Percentiles rank a stretch among this genome's conserved stretches.
phyloP scores from a whole-genome alignment of 129 eudicot genomes.

The Saussurea involucrata region DNA sequence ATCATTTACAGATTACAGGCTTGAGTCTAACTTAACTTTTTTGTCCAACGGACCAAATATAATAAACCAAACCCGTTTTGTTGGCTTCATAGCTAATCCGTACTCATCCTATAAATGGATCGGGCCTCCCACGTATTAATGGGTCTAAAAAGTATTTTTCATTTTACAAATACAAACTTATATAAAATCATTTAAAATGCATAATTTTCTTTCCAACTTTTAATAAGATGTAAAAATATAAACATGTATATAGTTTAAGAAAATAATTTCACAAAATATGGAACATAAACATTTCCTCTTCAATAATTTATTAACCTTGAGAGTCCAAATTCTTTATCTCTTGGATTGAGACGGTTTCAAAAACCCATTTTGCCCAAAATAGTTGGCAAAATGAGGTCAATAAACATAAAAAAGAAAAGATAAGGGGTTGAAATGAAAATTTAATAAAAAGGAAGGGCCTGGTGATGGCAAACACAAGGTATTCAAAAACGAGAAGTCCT shows the following conservation, averaged over 20 bases:
- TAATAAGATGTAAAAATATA: no score
- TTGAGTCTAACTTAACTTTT: no score
- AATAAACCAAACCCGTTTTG: not conserved
- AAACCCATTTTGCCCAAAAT: no score
- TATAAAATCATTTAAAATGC: no score
- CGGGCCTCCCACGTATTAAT: no score
- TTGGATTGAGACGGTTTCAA: not conserved
- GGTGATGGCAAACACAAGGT: not conserved
- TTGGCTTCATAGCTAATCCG: not conserved
- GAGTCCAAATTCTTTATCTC: not conserved
- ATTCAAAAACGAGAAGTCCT: constrained; percentile 7
- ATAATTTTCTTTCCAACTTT: no score
- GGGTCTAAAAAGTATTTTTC: no score
- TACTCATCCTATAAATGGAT: not conserved
- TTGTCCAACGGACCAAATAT: no score
- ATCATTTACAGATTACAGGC: not conserved
- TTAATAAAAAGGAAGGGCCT: not conserved
- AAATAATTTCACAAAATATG: no score
- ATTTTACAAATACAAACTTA: no score
- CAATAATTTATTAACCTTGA: not conserved
- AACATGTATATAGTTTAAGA: no score
- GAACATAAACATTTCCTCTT: no score
- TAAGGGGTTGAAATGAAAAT: not conserved
- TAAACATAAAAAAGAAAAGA: not conserved
- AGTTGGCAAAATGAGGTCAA: not conserved